Conservation (phyloP, 352 stramenopile genomes). For the Aphanomyces stellatus region DNA sequence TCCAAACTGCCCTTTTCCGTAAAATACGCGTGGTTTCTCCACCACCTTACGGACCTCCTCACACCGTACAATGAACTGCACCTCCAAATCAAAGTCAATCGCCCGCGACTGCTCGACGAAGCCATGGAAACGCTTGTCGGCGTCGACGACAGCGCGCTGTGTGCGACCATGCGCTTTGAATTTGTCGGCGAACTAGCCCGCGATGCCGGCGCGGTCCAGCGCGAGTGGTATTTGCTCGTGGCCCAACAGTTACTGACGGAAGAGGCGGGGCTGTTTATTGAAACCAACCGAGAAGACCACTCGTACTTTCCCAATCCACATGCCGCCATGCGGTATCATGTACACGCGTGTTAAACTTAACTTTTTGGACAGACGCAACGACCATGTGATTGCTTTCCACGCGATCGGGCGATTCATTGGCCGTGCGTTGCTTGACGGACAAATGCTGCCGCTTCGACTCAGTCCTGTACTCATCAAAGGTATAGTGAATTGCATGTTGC, state of each 20-base stretch:
- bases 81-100: slow-evolving; percentile 40
- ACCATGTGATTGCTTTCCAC: slow-evolving; percentile 45
- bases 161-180: slow-evolving; percentile 58
- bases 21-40: slow-evolving; percentile 81
- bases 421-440: slow-evolving; percentile 53
- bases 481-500: too few relatives aligned
- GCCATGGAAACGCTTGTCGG: slow-evolving; percentile 51
- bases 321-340: too few relatives aligned
- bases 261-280: slow-evolving; percentile 76
- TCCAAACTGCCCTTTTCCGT: slow-evolving; percentile 51
- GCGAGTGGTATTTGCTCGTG: slow-evolving; percentile 83
- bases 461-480: slow-evolving; percentile 67
- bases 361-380: too few relatives aligned
- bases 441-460: slow-evolving; percentile 59
- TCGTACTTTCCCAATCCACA: slow-evolving; percentile 53
- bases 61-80: slow-evolving; percentile 68
- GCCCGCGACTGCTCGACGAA: slow-evolving; percentile 49
- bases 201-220: slow-evolving; percentile 77
- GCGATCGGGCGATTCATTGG: slow-evolving; percentile 58
- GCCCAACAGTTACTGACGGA: slow-evolving; percentile 54
- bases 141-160: slow-evolving; percentile 45
- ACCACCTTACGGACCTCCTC: slow-evolving; percentile 52
- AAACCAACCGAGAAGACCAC: slow-evolving; percentile 49
- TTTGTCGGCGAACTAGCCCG: slow-evolving; percentile 76
- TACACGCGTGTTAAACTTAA: too few relatives aligned